A percentile compares a stretch with the other conserved stretches of the same genome.
phyloP scores from a whole-genome alignment of 805 yeast species.

The Debaryomyces maramus region DNA sequence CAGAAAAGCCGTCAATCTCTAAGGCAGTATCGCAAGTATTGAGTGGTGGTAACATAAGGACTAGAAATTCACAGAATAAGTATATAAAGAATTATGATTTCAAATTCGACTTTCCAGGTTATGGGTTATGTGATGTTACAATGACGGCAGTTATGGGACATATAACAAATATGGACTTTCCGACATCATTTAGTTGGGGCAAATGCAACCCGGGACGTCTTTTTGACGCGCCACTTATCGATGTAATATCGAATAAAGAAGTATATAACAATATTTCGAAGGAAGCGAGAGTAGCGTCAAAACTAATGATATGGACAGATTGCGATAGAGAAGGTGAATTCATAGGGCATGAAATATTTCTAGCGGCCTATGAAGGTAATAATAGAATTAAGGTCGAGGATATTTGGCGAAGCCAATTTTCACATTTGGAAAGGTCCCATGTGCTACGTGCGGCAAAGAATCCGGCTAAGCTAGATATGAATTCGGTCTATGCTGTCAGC shows the following conservation, averaged over 20 bases:
- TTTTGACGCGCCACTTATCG: constrained; percentile 68
- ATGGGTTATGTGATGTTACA: constrained; percentile 72
- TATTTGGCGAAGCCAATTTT: constrained; percentile 74
- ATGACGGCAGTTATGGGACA: constrained; percentile 96
- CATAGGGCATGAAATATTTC: constrained; percentile 80
- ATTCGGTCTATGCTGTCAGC: constrained; percentile 78
- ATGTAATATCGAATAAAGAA: constrained; percentile 37
- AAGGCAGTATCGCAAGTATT: constrained; percentile 74
- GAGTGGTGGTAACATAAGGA: constrained; percentile 63
- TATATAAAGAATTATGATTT: constrained; percentile 82
- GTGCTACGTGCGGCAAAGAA: constrained; percentile 69
- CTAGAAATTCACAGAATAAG: constrained; percentile 52
- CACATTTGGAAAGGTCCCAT: constrained; percentile 81
- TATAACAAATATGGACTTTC: constrained; percentile 64
- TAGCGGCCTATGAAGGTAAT: constrained; percentile 62
- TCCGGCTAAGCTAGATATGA: constrained; percentile 63
- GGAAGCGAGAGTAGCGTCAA: constrained; percentile 61
- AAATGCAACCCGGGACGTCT: constrained; percentile 60
- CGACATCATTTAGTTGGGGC: constrained; percentile 64
- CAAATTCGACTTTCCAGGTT: constrained; percentile 58
- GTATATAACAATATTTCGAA: constrained; percentile 65
- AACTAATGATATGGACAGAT: constrained; percentile 95
- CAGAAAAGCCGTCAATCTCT: constrained; percentile 95
- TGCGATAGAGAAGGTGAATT: constrained; percentile 97
- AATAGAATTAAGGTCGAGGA: constrained; percentile 44